Evolutionary conservation across 495 filamentous ascomycete species (phyloP).

Genomic region (Cercophora samala): DNA sequence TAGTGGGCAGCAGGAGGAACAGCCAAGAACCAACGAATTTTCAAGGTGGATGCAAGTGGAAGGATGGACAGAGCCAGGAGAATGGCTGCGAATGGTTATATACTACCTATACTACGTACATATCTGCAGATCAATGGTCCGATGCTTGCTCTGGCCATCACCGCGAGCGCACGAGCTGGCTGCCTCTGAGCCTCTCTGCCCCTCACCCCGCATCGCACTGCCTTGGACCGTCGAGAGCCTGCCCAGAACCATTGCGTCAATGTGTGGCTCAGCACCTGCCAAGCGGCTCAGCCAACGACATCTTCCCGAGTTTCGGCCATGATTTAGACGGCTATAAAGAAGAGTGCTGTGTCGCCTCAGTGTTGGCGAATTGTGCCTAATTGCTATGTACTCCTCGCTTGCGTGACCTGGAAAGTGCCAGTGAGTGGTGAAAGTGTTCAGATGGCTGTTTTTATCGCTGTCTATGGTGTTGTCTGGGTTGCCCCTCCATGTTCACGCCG

Average conservation of each 20-base stretch:
- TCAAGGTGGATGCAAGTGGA: background rate
- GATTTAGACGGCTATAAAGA: background rate
- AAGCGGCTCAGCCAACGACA: slow-evolving; percentile 4
- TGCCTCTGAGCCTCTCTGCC: background rate
- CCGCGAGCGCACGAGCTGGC: background rate
- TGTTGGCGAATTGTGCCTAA: background rate
- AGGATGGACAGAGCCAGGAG: background rate
- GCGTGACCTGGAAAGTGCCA: background rate
- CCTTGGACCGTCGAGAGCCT: background rate
- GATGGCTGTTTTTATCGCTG: no score
- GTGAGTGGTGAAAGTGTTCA: background rate
- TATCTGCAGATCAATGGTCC: background rate
- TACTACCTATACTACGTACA: background rate
- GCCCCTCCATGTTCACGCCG: background rate
- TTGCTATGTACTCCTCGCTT: background rate
- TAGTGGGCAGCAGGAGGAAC: background rate
- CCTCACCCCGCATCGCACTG: slow-evolving; percentile 1
- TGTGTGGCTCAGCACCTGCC: slow-evolving; percentile 17
- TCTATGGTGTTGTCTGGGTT: background rate
- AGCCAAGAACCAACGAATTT: no score
- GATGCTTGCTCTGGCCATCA: background rate
- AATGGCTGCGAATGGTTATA: background rate
- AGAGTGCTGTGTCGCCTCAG: background rate
- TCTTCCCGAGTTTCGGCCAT: background rate
- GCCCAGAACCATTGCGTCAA: slow-evolving; percentile 12